phyloP scores from a whole-genome alignment of 164 flowering plant species.

The Vitis labrusca region DNA sequence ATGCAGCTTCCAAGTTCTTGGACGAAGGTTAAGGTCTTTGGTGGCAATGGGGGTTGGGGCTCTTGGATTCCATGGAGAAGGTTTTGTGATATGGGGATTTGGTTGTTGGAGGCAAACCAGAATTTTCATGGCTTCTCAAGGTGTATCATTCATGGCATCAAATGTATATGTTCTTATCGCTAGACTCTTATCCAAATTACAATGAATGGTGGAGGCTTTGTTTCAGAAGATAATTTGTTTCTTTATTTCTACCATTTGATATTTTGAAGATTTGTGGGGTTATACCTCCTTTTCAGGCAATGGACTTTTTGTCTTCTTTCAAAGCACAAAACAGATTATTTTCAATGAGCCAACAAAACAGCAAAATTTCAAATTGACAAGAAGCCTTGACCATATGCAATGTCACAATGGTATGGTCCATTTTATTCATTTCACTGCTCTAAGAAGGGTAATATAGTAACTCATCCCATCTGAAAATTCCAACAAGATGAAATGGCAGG shows the following conservation, averaged over 20 bases:
- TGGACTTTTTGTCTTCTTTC: not conserved
- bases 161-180: not conserved
- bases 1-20: slow-evolving; percentile 24
- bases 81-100: slow-evolving; percentile 16
- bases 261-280: not conserved
- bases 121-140: slow-evolving; percentile 37
- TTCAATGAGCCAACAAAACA: no score
- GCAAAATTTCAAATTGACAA: not conserved
- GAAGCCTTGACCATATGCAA: not conserved
- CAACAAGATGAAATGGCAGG: no score
- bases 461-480: no score
- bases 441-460: no score
- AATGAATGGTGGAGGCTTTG: slow-evolving; percentile 5
- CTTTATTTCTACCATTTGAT: not conserved
- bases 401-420: no score
- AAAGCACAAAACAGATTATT: not conserved
- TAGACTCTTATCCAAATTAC: slow-evolving; percentile 9
- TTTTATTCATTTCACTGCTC: no score
- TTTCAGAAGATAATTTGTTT: not conserved
- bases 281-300: not conserved
- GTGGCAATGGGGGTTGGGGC: slow-evolving; percentile 15
- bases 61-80: slow-evolving; percentile 21
- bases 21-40: slow-evolving; percentile 2
- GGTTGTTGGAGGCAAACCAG: slow-evolving; percentile 21
- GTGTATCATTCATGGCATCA: not conserved